Evolutionary conservation across 139 green algal genomes (phyloP).

Genomic region (Tetraselmis striata): DNA sequence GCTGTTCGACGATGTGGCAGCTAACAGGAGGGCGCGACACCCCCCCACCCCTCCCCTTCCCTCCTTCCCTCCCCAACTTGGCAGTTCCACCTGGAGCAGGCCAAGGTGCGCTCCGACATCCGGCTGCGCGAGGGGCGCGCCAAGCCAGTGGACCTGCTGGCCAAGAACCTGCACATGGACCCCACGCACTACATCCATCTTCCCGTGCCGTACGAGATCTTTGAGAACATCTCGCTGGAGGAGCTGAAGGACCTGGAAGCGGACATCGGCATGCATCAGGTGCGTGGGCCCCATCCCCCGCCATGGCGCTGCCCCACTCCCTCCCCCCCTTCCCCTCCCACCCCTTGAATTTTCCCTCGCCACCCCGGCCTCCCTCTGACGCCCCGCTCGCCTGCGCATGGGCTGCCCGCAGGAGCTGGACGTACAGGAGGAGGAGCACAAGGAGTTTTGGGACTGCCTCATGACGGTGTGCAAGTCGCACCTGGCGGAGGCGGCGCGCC

Average conservation of each 20-base stretch:
- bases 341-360: too few relatives aligned
- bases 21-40: too few relatives aligned
- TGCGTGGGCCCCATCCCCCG: too few relatives aligned
- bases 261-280: constrained; percentile 36
- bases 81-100: constrained; percentile 55
- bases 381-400: too few relatives aligned
- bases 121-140: constrained; percentile 43
- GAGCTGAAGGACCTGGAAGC: constrained; percentile 46
- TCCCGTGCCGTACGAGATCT: constrained; percentile 36
- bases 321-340: too few relatives aligned
- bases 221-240: constrained; percentile 40
- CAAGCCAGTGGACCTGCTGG: constrained; percentile 55
- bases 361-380: too few relatives aligned
- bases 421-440: constrained; percentile 40
- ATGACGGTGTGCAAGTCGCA: constrained; percentile 35
- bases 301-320: too few relatives aligned
- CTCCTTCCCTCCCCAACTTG: too few relatives aligned
- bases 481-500: constrained; percentile 24
- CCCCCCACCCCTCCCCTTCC: not conserved
- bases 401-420: constrained; percentile 70
- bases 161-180: constrained; percentile 49
- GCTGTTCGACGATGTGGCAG: too few relatives aligned
- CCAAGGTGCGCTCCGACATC: constrained; percentile 32
- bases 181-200: constrained; percentile 33
- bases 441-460: constrained; percentile 40